Conservation (phyloP, 768 basidiomycete genomes). For the Rhodotorula paludigena region DNA sequence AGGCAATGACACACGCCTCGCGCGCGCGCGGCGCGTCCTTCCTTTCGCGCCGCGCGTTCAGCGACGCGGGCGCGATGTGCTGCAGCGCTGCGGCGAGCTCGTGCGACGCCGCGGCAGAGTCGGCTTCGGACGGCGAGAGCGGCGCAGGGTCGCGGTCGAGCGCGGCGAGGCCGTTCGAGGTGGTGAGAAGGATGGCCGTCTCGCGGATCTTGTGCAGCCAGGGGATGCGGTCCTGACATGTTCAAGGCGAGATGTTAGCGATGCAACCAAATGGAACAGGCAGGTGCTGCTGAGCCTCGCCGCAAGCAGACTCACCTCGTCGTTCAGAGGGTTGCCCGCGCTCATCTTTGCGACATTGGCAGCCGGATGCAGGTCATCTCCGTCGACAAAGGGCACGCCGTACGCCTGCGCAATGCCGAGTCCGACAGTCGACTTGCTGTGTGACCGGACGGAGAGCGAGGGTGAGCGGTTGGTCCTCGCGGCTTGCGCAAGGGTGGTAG, state of each 20-base stretch:
- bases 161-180: neutral
- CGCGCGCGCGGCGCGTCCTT: conserved; percentile 33
- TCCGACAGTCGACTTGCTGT: conserved; percentile 54
- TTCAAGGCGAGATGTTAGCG: too few species aligned
- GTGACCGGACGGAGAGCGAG: neutral
- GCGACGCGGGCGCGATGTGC: conserved; percentile 18
- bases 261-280: too few species aligned
- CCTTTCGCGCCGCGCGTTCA: neutral
- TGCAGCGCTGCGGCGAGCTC: conserved; percentile 16
- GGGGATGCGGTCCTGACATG: conserved; percentile 70
- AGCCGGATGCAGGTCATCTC: conserved; percentile 76
- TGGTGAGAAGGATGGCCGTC: conserved; percentile 51
- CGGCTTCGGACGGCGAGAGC: neutral
- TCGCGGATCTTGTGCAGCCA: conserved; percentile 73
- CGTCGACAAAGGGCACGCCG: conserved; percentile 75
- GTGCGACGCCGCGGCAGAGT: conserved; percentile 1
- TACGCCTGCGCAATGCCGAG: conserved; percentile 59
- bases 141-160: conserved; percentile 11
- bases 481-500: neutral
- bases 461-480: neutral
- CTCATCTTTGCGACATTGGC: conserved; percentile 85
- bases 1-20: conserved; percentile 70
- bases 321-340: conserved; percentile 65
- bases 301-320: conserved; percentile 52
- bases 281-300: too few species aligned